phyloP scores from a whole-genome alignment of 2,329 filamentous ascomycete species.

The Alternaria postmessia region DNA sequence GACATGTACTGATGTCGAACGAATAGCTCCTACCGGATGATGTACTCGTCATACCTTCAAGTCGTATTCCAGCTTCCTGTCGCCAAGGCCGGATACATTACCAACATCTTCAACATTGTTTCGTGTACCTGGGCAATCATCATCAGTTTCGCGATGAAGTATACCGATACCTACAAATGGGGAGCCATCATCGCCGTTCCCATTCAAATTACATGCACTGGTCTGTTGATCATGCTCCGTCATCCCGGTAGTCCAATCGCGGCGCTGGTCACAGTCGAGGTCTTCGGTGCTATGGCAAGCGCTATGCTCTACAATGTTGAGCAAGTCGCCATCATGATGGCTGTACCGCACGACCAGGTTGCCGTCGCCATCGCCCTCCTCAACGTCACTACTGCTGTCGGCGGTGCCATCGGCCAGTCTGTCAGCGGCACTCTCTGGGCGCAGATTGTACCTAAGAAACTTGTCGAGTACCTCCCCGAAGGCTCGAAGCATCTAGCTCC shows the following conservation, averaged over 20 bases:
- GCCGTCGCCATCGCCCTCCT: constrained; percentile 54
- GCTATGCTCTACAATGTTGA: constrained; percentile 31
- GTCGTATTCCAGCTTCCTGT: constrained; percentile 43
- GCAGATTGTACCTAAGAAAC: constrained; percentile 57
- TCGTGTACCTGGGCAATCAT: constrained; percentile 29
- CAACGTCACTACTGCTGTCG: constrained; percentile 64
- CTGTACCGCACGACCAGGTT: constrained; percentile 30
- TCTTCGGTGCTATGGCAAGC: constrained; percentile 32
- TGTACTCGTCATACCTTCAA: constrained; percentile 50
- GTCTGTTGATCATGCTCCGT: constrained; percentile 41
- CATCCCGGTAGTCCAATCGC: constrained; percentile 30
- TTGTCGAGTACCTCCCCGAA: constrained; percentile 26
- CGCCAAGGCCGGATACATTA: constrained; percentile 28
- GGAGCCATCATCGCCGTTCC: constrained; percentile 32
- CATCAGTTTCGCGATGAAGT: constrained; percentile 29
- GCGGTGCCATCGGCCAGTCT: constrained; percentile 51
- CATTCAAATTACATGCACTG: constrained; percentile 33
- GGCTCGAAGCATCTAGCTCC: constrained; percentile 14
- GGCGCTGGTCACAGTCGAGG: constrained; percentile 39
- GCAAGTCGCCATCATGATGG: constrained; percentile 30
- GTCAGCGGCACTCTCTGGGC: constrained; percentile 71
- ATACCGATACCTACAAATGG: constrained; percentile 36
- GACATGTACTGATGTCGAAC: not conserved
- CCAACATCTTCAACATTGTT: constrained; percentile 34
- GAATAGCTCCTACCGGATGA: constrained; percentile 37